Evolutionary conservation across 2,329 filamentous ascomycete genomes (phyloP).

Genomic region (Bipolaris cookei): DNA sequence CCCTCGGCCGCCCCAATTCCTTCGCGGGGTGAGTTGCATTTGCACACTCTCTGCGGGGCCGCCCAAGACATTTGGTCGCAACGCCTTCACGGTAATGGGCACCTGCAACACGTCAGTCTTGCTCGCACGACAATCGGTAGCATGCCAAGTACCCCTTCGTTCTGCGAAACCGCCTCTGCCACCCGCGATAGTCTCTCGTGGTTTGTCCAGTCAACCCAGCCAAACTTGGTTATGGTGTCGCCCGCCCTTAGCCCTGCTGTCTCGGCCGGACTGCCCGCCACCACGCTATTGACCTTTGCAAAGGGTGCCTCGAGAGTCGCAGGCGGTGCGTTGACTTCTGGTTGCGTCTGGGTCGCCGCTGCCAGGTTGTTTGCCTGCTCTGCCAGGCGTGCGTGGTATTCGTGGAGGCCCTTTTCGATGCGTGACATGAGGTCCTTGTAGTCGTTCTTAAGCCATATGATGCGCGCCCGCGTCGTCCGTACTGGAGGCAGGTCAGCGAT

Average conservation of each 20-base stretch:
- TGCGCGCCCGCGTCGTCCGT: constrained; percentile 87
- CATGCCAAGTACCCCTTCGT: constrained; percentile 75
- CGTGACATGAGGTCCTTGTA: constrained; percentile 85
- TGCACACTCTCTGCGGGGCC: constrained; percentile 61
- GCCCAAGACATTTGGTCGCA: constrained; percentile 55
- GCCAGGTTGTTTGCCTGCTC: constrained; percentile 54
- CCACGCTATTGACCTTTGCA: constrained; percentile 87
- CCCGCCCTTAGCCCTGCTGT: constrained; percentile 79
- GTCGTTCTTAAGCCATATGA: constrained; percentile 89
- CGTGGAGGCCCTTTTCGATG: constrained; percentile 86
- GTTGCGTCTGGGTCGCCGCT: constrained; percentile 23
- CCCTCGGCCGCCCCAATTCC: constrained; percentile 89
- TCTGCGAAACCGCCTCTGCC: constrained; percentile 86
- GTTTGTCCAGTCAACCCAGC: constrained; percentile 80
- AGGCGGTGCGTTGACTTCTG: constrained; percentile 33
- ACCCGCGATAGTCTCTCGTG: constrained; percentile 86
- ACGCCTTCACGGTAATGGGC: constrained; percentile 69
- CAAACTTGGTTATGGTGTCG: constrained; percentile 85
- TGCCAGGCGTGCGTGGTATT: constrained; percentile 77
- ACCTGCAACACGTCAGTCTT: constrained; percentile 58
- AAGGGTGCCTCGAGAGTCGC: constrained; percentile 69
- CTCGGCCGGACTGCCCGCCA: constrained; percentile 78
- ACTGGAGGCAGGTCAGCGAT: constrained; percentile 62
- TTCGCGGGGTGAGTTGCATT: constrained; percentile 75
- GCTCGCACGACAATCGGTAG: constrained; percentile 6